Base-by-base conservation (phyloP, 176 grass and related monocot genomes). In the Aechmea fasciata region DNA sequence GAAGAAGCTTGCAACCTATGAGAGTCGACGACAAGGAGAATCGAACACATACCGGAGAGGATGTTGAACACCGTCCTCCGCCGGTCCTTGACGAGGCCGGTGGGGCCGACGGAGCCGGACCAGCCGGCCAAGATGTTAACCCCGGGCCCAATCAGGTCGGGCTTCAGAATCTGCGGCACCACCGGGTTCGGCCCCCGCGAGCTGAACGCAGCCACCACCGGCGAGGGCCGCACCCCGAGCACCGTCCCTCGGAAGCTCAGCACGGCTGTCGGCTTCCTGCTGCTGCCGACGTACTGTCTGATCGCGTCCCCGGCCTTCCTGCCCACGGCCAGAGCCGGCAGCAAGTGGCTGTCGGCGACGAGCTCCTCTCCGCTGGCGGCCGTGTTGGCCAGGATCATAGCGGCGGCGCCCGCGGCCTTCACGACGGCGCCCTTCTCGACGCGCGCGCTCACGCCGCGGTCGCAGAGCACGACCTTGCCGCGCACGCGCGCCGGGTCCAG, bases 91-190 rank as follows among this genome's bases (percentile, higher is more conserved):
- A 74, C 69, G 11, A 99, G 71, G 10, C 94, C 94, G 6, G 94
- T 99, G 9, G 94, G 94, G 11, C 94, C 94, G 3, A 80, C 68
- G 2, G 83, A 51, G 7, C 87, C 94, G 3, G 94, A 80, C 94
- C 94, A 99, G 1, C 74, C 94, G 33, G 94, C 94, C 53, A 99
- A 77, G 70, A 99, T 99, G 71, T 99, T 99, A 11, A 99, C 89
- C 28, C 94, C 94, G 0, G 94, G 94, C 3, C 94, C 94, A 0
- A 99, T 99, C 79, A 99, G 83, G 69, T 99, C 94, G 48, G 94
- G 94, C 80, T 99, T 93, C 18, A 99, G 80, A 71, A 99, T 75
- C 23, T 93, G 80, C 50, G 89, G 89, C 51, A 92, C 84, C 13
- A 99, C 84, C 62, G 83, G 72, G 81, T 92, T 99, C 0, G 94